A percentile compares a stretch with the other conserved stretches of the same genome.
These are phyloP conservation scores for Paramecium sonneborni DNA, from an alignment of 73 alveolate species.

Conservation along the genomic window DNA sequence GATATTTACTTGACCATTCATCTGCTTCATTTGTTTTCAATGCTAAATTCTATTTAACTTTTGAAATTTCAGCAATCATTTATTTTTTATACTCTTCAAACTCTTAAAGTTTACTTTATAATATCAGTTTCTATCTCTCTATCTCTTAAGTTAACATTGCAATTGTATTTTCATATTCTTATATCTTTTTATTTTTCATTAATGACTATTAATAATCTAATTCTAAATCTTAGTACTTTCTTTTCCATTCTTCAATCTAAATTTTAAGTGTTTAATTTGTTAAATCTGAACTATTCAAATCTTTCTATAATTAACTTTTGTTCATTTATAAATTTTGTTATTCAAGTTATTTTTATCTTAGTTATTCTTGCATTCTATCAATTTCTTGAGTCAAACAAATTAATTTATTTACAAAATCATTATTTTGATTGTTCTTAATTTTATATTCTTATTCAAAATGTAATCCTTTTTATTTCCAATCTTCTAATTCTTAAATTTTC, in stretches of 20 bases:
- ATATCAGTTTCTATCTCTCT: neutral
- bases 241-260: neutral
- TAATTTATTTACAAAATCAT: neutral
- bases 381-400: neutral
- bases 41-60: neutral
- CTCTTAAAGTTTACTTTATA: neutral
- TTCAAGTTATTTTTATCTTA: neutral
- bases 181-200: neutral
- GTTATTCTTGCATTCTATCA: neutral
- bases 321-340: neutral
- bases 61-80: neutral
- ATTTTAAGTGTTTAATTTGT: neutral
- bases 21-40: neutral
- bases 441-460: neutral
- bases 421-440: neutral
- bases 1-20: neutral
- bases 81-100: neutral
- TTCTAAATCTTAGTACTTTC: neutral
- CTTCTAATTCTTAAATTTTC: constrained; percentile 13
- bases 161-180: constrained; percentile 23
- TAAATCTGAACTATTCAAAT: neutral
- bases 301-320: neutral
- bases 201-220: neutral
- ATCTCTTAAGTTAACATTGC: constrained; percentile 8
- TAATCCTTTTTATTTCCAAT: neutral